Conservation (phyloP, 345 rosid genomes). For the Eucalyptus guilfoylei region DNA sequence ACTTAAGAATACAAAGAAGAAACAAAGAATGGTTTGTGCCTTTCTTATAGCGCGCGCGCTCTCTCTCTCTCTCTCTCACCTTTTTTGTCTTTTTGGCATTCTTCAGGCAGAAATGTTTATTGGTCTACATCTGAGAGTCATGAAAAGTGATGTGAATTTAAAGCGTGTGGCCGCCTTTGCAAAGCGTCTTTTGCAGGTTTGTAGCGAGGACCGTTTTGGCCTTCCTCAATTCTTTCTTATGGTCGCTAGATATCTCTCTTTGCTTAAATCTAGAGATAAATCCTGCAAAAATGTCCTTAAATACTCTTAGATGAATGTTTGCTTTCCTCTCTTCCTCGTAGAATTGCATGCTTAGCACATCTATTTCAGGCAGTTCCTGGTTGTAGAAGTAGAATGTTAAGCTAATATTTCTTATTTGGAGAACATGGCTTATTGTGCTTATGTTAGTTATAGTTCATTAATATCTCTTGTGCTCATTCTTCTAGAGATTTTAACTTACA, state of each 20-base stretch:
- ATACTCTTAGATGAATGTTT: background rate
- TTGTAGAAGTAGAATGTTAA: background rate
- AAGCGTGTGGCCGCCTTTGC: constrained; percentile 84
- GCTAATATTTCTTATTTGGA: background rate
- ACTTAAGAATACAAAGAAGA: background rate
- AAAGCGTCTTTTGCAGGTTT: constrained; percentile 89
- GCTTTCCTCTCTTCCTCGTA: background rate
- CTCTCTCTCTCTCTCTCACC: background rate
- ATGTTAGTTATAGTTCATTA: background rate
- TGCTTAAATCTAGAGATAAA: background rate
- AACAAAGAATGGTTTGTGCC: background rate
- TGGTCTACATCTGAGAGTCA: constrained; percentile 84
- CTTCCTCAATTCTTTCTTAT: background rate
- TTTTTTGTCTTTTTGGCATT: background rate
- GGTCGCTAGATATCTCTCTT: background rate
- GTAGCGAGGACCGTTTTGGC: background rate
- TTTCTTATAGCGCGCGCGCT: background rate
- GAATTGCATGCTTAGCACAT: background rate
- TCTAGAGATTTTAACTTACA: background rate
- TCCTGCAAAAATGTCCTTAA: background rate
- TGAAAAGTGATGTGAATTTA: constrained; percentile 82
- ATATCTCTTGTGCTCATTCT: background rate
- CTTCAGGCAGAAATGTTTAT: constrained; percentile 88
- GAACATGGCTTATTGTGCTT: background rate
- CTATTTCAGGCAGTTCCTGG: background rate